phyloP scores from a whole-genome alignment of 2,329 filamentous ascomycete genomes.

The Polychaeton citri region DNA sequence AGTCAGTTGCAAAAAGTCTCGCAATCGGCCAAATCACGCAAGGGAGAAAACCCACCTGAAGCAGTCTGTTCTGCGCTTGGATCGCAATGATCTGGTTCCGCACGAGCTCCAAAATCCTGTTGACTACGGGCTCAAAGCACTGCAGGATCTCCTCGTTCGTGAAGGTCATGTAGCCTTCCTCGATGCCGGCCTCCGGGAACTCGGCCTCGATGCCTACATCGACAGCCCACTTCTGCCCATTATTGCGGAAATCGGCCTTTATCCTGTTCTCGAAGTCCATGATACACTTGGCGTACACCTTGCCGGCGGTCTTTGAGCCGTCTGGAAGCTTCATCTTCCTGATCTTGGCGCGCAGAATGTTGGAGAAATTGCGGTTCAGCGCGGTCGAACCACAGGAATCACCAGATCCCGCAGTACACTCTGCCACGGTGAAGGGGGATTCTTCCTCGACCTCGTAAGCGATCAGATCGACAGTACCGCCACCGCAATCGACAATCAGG shows the following conservation, averaged over 20 bases:
- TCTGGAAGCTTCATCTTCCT: slow-evolving; percentile 98
- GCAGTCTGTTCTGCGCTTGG: slow-evolving; percentile 82
- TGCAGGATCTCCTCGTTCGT: slow-evolving; percentile 98
- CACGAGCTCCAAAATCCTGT: slow-evolving; percentile 89
- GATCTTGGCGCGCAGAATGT: slow-evolving; percentile 94
- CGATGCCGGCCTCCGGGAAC: slow-evolving; percentile 92
- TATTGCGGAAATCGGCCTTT: slow-evolving; percentile 98
- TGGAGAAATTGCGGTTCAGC: slow-evolving; percentile 94
- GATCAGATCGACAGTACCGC: slow-evolving; percentile 96
- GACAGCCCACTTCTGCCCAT: slow-evolving; percentile 97
- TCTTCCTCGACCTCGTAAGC: slow-evolving; percentile 98
- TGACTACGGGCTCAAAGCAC: slow-evolving; percentile 97
- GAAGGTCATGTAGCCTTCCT: slow-evolving; percentile 99
- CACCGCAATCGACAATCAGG: slow-evolving; percentile 93
- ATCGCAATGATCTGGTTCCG: slow-evolving; percentile 98
- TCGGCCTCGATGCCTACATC: slow-evolving; percentile 98
- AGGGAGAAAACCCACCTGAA: slow-evolving; percentile 47
- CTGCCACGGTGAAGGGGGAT: slow-evolving; percentile 88
- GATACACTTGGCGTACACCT: slow-evolving; percentile 97
- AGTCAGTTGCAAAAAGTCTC: slow-evolving; percentile 14
- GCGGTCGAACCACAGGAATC: slow-evolving; percentile 98
- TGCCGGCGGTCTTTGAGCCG: slow-evolving; percentile 91
- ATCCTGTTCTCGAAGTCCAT: slow-evolving; percentile 99
- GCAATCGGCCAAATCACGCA: not conserved
- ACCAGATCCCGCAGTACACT: slow-evolving; percentile 93